Percentiles rank a stretch among this genome's conserved stretches.
phyloP scores from a whole-genome alignment of 306 rosid species.

The Trichosanthes truncata region DNA sequence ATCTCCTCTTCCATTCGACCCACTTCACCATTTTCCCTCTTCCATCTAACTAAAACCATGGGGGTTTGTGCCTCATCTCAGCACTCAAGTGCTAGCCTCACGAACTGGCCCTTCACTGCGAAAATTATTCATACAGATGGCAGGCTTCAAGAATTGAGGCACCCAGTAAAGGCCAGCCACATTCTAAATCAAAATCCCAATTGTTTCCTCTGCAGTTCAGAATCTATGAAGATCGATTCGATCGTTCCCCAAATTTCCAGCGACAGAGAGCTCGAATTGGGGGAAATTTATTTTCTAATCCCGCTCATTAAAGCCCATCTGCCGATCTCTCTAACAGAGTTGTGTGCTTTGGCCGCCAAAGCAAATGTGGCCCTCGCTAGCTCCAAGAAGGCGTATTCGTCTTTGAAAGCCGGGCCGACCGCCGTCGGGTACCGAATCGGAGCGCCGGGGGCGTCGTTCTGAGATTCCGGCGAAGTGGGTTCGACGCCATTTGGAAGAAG shows the following conservation, averaged over 20 bases:
- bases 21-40: neutral
- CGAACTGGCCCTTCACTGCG: constrained; percentile 15
- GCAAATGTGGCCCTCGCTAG: constrained; percentile 40
- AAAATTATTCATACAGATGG: constrained; percentile 46
- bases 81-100: constrained; percentile 9
- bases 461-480: neutral
- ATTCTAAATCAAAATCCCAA: constrained; percentile 44
- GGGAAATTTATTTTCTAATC: constrained; percentile 41
- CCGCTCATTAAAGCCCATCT: constrained; percentile 24
- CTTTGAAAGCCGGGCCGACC: neutral
- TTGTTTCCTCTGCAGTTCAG: constrained; percentile 42
- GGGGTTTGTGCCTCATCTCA: constrained; percentile 48
- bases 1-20: constrained; percentile 5
- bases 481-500: neutral
- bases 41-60: constrained; percentile 17
- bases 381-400: neutral
- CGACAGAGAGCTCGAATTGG: constrained; percentile 42
- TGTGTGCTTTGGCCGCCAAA: constrained; percentile 43
- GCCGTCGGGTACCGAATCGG: neutral
- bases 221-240: constrained; percentile 37
- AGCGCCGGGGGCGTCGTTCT: neutral
- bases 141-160: constrained; percentile 35
- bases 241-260: constrained; percentile 16
- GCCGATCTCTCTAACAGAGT: constrained; percentile 38
- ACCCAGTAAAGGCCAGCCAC: constrained; percentile 32